Evolutionary conservation across 1,284 basidiomycete genomes (phyloP).

Genomic region (Schizophyllum commune): DNA sequence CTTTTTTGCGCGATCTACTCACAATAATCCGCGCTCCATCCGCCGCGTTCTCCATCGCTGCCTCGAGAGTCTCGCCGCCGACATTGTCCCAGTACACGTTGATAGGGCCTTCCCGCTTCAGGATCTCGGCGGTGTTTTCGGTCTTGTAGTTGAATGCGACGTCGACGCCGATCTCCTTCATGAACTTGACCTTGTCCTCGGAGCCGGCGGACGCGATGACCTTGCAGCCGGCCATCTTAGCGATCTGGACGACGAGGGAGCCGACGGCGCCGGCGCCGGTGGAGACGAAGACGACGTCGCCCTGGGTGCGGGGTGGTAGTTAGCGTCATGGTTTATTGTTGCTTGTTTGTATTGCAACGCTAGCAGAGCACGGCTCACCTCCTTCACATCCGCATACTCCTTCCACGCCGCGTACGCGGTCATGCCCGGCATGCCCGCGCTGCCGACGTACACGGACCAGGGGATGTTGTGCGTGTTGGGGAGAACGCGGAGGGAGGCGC

Average conservation of each 20-base stretch:
- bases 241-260: slow-evolving; percentile 35
- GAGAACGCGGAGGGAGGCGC: slow-evolving; percentile 11
- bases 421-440: slow-evolving; percentile 34
- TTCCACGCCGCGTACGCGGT: slow-evolving; percentile 32
- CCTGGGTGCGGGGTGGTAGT: not conserved
- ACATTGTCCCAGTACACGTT: slow-evolving; percentile 21
- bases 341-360: slow-evolving; percentile 44
- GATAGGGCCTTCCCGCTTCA: slow-evolving; percentile 14
- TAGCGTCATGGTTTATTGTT: slow-evolving; percentile 1
- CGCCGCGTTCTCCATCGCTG: slow-evolving; percentile 14
- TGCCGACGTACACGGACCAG: slow-evolving; percentile 38
- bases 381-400: slow-evolving; percentile 24
- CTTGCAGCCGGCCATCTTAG: slow-evolving; percentile 42
- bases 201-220: slow-evolving; percentile 60
- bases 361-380: slow-evolving; percentile 17
- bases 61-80: slow-evolving; percentile 19
- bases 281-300: slow-evolving; percentile 32
- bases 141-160: slow-evolving; percentile 59
- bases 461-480: slow-evolving; percentile 33
- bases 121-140: slow-evolving; percentile 19
- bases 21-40: slow-evolving; percentile 8
- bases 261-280: slow-evolving; percentile 36
- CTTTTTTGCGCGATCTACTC: no score
- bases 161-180: slow-evolving; percentile 46
- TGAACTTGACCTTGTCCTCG: slow-evolving; percentile 48